Evolutionary conservation across 1,284 basidiomycete species (phyloP).

Genomic region (Cryptococcus floricola): DNA sequence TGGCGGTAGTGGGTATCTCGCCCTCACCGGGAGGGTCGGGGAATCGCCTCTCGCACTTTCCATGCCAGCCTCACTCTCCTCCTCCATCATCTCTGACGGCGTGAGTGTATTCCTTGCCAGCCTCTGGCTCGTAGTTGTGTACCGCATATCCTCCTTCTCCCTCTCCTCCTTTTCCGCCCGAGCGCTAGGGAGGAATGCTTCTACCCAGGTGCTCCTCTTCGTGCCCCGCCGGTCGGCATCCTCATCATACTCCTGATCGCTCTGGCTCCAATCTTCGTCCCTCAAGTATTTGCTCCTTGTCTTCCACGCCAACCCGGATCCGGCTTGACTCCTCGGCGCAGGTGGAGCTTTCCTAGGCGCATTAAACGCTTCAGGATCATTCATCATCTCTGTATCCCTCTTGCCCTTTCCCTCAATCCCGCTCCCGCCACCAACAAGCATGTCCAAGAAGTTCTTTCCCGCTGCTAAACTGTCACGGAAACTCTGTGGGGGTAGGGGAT

Average conservation of each 20-base stretch:
- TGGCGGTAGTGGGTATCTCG: neutral
- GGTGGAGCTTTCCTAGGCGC: constrained; percentile 8
- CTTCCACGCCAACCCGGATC: neutral
- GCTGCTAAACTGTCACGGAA: neutral
- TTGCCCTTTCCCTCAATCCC: neutral
- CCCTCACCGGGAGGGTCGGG: too few species aligned
- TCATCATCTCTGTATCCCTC: constrained; percentile 10
- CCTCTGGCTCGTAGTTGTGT: neutral
- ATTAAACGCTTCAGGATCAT: constrained; percentile 7
- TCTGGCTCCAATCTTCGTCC: neutral
- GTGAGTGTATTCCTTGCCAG: neutral
- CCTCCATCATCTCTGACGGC: neutral
- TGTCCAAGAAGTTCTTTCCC: constrained; percentile 4
- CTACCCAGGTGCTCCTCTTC: neutral
- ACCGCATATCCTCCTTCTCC: neutral
- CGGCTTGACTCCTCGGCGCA: neutral
- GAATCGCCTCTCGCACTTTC: too few species aligned
- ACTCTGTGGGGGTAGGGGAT: too few species aligned
- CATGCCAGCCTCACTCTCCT: too few species aligned
- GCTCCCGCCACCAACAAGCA: neutral
- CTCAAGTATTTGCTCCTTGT: neutral
- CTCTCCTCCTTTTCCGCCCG: neutral
- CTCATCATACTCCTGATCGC: neutral
- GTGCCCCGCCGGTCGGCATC: neutral
- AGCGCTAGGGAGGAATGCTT: neutral